Base-by-base conservation (phyloP, 306 rosid species). In the Carpinus fangiana region DNA sequence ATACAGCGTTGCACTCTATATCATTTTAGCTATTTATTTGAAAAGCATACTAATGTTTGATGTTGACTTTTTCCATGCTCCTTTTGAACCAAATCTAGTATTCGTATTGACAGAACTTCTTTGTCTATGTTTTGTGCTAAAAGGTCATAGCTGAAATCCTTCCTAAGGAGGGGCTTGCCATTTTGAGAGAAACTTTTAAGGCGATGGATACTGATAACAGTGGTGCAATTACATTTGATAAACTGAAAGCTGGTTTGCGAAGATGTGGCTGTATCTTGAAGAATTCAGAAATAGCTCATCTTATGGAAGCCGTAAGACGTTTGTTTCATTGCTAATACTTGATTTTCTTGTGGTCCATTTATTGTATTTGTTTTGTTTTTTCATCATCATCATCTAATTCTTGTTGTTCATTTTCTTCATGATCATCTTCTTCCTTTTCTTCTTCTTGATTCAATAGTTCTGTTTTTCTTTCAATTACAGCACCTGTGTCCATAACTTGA, bases 101-200 rank as follows among this genome's bases (percentile, higher is more conserved):
- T 23, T 23, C 26, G 26, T 23, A 23, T 1, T 23, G 26, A 23
- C 26, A 23, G 26, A 23, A 23, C 26, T 23, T 23, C 26, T 23
- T 23, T 23, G 26, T 23, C 26, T 23, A 0, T 23, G 26, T 23
- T 23, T 23, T 23, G 26, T 23, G 26, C 26, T 23, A 23, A 23
- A 23, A 23, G 26, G 26, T 93, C 59, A 93, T 93, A 78, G 98
- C 98, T 53, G 98, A 93, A 86, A 93, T 97, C 89, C 89, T 93
- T 21, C 91, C 98, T 0, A 97, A 93, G 81, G 98, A 93, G 82
- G 98, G 92, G 90, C 92, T 93, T 84, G 98, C 98, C 76, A 97
- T 97, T 81, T 78, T 93, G 88, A 88, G 90, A 83, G 98, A 93
- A 80, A 92, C 92, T 96, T 92, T 93, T 70, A 79, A 80, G 82